These are phyloP conservation scores for Allium cepa DNA, from an alignment of 106 monocot genomes.

Conservation along the genomic window DNA sequence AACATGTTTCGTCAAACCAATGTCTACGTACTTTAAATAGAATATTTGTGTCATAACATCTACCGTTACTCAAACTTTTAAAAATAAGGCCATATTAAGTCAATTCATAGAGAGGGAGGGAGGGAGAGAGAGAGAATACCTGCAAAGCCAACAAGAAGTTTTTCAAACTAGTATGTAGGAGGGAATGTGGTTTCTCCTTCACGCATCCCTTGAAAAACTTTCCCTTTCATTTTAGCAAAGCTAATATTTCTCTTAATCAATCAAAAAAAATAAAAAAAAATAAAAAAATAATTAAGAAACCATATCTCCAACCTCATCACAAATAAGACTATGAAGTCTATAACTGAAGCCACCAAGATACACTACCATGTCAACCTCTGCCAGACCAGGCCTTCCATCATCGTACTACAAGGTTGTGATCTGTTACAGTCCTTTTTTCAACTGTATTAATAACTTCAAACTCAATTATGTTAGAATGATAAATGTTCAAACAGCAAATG, in stretches of 20 bases:
- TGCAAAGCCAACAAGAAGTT: conserved; percentile 18
- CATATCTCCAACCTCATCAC: conserved; percentile 38
- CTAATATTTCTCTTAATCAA: conserved; percentile 37
- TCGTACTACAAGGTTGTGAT: conserved; percentile 6
- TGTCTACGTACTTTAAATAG: no score
- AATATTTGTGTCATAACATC: no score
- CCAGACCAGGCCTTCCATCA: conserved; percentile 33
- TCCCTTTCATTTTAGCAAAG: conserved; percentile 31
- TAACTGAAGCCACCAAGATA: conserved; percentile 41
- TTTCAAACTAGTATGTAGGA: conserved; percentile 28
- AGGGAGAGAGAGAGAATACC: no score
- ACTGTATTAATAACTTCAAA: neutral
- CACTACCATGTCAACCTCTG: conserved; percentile 37
- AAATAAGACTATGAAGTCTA: conserved; percentile 21
- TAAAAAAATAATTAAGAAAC: no score
- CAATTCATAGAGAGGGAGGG: no score
- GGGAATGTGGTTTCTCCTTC: conserved; percentile 22
- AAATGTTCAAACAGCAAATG: neutral
- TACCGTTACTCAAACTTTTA: no score
- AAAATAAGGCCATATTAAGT: no score
- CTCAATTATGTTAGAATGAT: neutral
- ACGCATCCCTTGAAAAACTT: conserved; percentile 40
- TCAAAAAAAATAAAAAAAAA: no score
- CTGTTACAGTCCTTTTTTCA: conserved; percentile 6
- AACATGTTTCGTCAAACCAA: no score